Evolutionary conservation across 306 rosid species (phyloP).

Genomic region (Clitoria ternatea): DNA sequence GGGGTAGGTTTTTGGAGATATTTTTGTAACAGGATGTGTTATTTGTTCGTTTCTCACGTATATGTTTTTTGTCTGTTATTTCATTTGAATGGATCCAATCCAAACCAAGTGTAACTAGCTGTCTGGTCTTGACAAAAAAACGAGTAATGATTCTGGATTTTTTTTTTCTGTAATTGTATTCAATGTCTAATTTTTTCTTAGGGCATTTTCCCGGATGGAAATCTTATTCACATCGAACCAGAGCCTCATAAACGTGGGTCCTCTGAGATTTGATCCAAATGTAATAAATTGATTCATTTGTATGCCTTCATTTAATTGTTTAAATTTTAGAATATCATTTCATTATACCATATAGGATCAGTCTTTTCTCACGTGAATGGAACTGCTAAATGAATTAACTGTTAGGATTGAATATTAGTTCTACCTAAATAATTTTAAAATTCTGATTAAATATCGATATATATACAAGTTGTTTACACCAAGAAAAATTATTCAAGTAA

Average conservation of each 20-base stretch:
- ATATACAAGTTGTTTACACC: no score
- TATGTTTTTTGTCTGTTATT: background rate
- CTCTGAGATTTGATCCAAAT: background rate
- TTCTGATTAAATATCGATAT: no score
- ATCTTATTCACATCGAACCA: background rate
- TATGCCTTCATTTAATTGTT: background rate
- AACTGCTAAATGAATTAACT: no score
- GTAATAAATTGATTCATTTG: background rate
- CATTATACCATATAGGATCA: no score
- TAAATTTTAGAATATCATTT: background rate
- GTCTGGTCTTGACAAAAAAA: background rate
- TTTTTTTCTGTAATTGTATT: no score
- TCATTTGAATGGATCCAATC: background rate
- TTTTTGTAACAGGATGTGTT: background rate
- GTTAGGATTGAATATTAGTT: no score
- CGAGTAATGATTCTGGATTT: background rate
- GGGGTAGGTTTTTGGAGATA: slow-evolving; percentile 21
- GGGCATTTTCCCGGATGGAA: background rate
- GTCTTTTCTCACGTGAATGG: no score
- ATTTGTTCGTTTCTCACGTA: background rate
- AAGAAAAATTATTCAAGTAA: background rate
- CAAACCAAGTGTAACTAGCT: background rate
- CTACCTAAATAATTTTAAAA: no score
- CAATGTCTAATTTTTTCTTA: no score
- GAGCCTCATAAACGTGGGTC: background rate